Evolutionary conservation across 495 filamentous ascomycete genomes (phyloP).

Genomic region (Penicillium antarcticum): DNA sequence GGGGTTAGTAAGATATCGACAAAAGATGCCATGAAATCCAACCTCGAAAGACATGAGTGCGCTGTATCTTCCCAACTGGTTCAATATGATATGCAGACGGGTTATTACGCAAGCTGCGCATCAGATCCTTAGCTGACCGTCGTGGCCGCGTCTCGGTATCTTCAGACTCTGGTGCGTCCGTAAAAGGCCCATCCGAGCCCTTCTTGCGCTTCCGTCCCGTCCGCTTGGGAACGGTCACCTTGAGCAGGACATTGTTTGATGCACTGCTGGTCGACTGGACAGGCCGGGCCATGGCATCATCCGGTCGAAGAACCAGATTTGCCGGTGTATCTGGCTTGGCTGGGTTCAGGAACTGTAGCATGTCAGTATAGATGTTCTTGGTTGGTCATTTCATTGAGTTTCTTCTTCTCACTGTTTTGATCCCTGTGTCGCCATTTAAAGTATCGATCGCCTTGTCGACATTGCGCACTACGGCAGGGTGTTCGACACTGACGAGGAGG

Average conservation of each 20-base stretch:
- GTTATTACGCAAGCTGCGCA: conserved; percentile 71
- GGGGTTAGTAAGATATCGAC: neutral
- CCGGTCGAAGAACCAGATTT: conserved; percentile 64
- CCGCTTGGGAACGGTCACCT: conserved; percentile 80
- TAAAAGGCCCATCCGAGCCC: conserved; percentile 65
- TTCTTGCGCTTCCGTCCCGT: conserved; percentile 81
- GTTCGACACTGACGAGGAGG: conserved; percentile 75
- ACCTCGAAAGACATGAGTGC: conserved; percentile 87
- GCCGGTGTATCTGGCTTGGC: conserved; percentile 40
- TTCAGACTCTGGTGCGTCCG: conserved; percentile 12
- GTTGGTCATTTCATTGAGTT: too few relatives aligned
- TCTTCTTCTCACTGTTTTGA: conserved; percentile 55
- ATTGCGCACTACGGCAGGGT: conserved; percentile 81
- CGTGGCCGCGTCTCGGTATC: conserved; percentile 12
- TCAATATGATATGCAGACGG: conserved; percentile 64
- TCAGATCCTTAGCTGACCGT: conserved; percentile 39
- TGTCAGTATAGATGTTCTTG: conserved; percentile 5
- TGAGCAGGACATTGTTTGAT: conserved; percentile 79
- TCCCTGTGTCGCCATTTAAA: conserved; percentile 62
- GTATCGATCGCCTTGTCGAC: conserved; percentile 78
- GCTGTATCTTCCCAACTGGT: conserved; percentile 65
- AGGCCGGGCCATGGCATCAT: conserved; percentile 73
- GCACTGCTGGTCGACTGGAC: conserved; percentile 65
- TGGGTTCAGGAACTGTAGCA: conserved; percentile 40
- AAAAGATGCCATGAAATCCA: neutral